phyloP scores from a whole-genome alignment of 2,329 filamentous ascomycete genomes.

The Eurotiales sp. region DNA sequence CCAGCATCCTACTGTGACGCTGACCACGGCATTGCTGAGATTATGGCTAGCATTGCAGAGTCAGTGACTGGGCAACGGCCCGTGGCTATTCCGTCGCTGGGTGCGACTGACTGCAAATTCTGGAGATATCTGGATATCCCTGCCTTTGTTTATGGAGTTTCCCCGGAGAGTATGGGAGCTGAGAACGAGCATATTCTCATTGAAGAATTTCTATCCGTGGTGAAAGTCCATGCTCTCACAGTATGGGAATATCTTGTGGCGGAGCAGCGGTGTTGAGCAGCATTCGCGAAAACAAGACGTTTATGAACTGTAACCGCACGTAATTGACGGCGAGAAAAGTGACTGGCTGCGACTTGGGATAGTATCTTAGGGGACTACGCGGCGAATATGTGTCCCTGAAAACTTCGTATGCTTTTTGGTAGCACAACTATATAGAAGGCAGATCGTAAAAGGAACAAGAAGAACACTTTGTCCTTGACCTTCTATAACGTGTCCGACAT shows the following conservation, averaged over 20 bases:
- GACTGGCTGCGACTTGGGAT: no score
- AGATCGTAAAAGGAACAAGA: no score
- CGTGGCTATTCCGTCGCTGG: constrained; percentile 34
- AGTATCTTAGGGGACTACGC: no score
- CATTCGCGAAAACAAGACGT: neutral
- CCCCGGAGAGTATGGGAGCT: constrained; percentile 2
- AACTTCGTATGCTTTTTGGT: neutral
- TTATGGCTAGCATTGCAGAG: constrained; percentile 25
- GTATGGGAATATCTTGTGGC: constrained; percentile 3
- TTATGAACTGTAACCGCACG: neutral
- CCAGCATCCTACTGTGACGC: constrained; percentile 28
- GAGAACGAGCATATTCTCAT: constrained; percentile 8
- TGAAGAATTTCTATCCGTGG: constrained; percentile 8
- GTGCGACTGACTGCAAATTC: constrained; percentile 42
- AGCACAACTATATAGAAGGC: no score
- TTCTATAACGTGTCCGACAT: no score
- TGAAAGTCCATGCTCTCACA: constrained; percentile 7
- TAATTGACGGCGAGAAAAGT: neutral
- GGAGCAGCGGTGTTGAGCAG: neutral
- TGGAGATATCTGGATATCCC: constrained; percentile 35
- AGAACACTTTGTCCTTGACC: no score
- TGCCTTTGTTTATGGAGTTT: constrained; percentile 34
- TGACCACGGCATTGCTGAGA: constrained; percentile 28
- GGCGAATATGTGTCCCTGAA: neutral
- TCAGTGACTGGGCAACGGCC: constrained; percentile 24